Percentiles rank a stretch among this genome's conserved stretches.
These are phyloP conservation scores for Mucor mucedo DNA, from an alignment of 371 early-diverging fungal species.

Conservation along the genomic window DNA sequence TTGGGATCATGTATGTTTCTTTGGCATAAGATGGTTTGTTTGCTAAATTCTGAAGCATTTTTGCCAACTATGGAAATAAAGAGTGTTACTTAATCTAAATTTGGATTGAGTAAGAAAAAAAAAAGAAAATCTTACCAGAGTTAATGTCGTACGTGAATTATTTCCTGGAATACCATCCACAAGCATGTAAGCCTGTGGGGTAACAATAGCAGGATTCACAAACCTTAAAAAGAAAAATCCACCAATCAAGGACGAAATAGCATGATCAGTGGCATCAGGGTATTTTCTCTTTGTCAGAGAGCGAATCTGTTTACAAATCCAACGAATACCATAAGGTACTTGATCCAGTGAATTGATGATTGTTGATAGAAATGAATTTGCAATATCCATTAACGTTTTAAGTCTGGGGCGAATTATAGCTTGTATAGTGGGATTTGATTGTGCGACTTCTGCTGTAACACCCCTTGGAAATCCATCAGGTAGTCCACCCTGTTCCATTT, in stretches of 20 bases:
- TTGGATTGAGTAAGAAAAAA: not conserved
- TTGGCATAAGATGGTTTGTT: constrained; percentile 94
- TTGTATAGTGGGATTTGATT: constrained; percentile 71
- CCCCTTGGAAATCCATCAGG: constrained; percentile 56
- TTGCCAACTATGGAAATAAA: constrained; percentile 66
- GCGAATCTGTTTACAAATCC: constrained; percentile 96
- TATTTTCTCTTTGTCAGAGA: constrained; percentile 85
- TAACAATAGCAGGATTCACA: constrained; percentile 93
- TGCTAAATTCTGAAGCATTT: constrained; percentile 92
- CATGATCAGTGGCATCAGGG: constrained; percentile 84
- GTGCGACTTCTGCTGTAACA: constrained; percentile 77
- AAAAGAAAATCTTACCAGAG: constrained; percentile 46
- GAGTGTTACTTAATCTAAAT: not conserved
- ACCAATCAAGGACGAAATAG: constrained; percentile 89
- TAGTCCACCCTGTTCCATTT: constrained; percentile 64
- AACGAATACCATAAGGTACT: constrained; percentile 94
- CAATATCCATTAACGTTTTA: constrained; percentile 78
- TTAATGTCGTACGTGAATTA: constrained; percentile 81
- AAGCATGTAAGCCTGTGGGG: constrained; percentile 90
- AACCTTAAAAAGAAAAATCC: constrained; percentile 94
- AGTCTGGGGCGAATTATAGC: constrained; percentile 78
- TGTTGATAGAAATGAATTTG: constrained; percentile 77
- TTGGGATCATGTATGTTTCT: constrained; percentile 90
- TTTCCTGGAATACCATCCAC: constrained; percentile 77
- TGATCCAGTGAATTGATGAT: constrained; percentile 80